Base-by-base conservation (phyloP, 208 protist genomes). In the Angomonas desouzai region DNA sequence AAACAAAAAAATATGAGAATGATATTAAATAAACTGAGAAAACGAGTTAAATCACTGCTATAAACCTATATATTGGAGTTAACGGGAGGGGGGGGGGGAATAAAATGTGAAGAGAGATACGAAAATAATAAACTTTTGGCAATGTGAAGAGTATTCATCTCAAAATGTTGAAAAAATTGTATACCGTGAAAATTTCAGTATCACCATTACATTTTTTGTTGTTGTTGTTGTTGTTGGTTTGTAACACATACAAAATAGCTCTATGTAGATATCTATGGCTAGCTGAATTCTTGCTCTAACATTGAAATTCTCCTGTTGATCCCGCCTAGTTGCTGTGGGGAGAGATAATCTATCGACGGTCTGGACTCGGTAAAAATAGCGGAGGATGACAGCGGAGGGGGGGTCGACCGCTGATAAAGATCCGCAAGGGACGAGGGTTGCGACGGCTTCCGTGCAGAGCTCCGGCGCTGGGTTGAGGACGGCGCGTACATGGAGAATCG, bases 271-370 rank as follows among this genome's bases (percentile, higher is more conserved):
- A 40, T 6, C 13, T 40, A 23, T 6, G n/a, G 45, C 30, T 25
- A 43, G 9, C 30, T 51, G 22, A 79, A 70, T 34, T 87, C 81
- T 3, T 59, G 49, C 45, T 87, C 74, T 9, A 87, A 55, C 62
- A 76, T 64, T 47, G 69, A 45, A 48, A 87, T 81, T 22, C 81
- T 70, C 36, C 66, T 48, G 25, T 58, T 72, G 34, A 87, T 83
- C 36, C 67, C 75, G 0, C 43, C 49, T 23, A 65, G 32, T 23
- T 71, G 70, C 0, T 77, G 59, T 0, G 48, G 58, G 2, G 48
- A 68, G 55, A 73, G 69, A 4, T 74, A 64, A n/a, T 71, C 64
- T 0, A 49, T 45, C 34, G 62, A 0, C 18, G 47, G 1, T 20
- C 32, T 18, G 16, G 13, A 32, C 2, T 32, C 4, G 4, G 20